phyloP scores from a whole-genome alignment of 768 basidiomycete genomes.

The Leccinum aurantiacum region DNA sequence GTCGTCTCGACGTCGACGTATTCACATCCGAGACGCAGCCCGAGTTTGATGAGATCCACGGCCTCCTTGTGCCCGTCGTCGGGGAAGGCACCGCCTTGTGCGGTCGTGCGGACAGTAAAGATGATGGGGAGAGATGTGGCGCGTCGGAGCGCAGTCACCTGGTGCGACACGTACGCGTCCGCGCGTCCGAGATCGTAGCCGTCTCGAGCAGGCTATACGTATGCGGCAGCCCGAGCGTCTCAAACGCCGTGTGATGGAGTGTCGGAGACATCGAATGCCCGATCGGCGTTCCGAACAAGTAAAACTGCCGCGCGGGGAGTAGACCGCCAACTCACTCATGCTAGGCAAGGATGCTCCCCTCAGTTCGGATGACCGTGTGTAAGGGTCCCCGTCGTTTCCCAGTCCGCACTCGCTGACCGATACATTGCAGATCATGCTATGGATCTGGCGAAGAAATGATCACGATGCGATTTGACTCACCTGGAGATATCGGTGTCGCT shows the following conservation, averaged over 20 bases:
- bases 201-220: slow-evolving; percentile 78
- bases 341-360: too few species aligned
- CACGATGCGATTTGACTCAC: too few species aligned
- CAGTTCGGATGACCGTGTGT: too few species aligned
- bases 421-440: too few species aligned
- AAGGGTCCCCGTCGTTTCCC: too few species aligned
- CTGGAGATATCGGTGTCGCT: too few species aligned
- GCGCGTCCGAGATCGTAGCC: slow-evolving; percentile 51
- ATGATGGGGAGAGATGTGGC: slow-evolving; percentile 82
- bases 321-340: slow-evolving; percentile 50
- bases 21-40: slow-evolving; percentile 81
- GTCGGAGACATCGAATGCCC: slow-evolving; percentile 88
- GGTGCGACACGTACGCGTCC: slow-evolving; percentile 69
- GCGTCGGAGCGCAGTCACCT: slow-evolving; percentile 76
- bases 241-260: slow-evolving; percentile 88
- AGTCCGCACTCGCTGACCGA: too few species aligned
- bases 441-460: too few species aligned
- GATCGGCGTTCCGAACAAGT: slow-evolving; percentile 89
- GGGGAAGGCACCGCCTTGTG: slow-evolving; percentile 92
- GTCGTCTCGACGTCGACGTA: slow-evolving; percentile 91
- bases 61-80: slow-evolving; percentile 71
- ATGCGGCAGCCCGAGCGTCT: slow-evolving; percentile 80
- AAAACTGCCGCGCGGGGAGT: slow-evolving; percentile 72
- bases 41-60: slow-evolving; percentile 74
- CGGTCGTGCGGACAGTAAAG: slow-evolving; percentile 84